Evolutionary conservation across 768 basidiomycete species (phyloP), one percentile per base, ranked within the genome.

Genomic region (Lactarius tabidus): DNA sequence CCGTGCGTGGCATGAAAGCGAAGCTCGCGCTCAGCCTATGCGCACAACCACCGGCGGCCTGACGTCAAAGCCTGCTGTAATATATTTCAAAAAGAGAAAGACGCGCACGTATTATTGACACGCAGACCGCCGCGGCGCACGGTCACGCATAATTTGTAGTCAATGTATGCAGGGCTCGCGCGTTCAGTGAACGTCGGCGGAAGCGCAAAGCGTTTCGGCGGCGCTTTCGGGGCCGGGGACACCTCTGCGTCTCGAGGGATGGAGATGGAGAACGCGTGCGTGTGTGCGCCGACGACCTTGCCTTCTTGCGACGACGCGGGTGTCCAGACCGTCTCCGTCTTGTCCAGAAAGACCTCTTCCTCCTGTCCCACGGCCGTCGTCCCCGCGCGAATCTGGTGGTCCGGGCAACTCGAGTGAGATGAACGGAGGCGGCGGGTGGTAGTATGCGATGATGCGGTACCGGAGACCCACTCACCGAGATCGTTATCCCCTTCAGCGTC

Each of bases 161-260:
- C 84, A 59, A 86, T 77, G 66, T 84, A 85, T 18, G 78, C 82
- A 1, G 81, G 79, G 53, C 83, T 82, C 1, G 80, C 83, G 31
- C 81, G 76, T 71, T 86, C 66, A 0, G 62, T 58, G 45, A 69
- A 69, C 38, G 56, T 63, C 36, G 68, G 68, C 20, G 68, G 68
- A 15, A 66, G 62, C 20, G 31, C 4, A 28, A 60, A 59, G 20
- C 43, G 39, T 20, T 39, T 26, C 28, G 38, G 52, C 14, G 39
- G 3, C 17, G 58, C 43, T 28, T 60, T 61, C 2, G 48, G 43
- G 20, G 18, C n/a, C 14, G 29, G 48, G 2, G 56, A n/a, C 17
- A 69, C 12, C 28, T 2, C 45, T 43, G 55, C 36, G 4, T 64
- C 59, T 4, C 31, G 59, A 12, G 60, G 66, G 29, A 67, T n/a